Evolutionary conservation across 106 monocot genomes (phyloP), one percentile per base, ranked within the genome.

Genomic region (Acanthochlamys bracteata): DNA sequence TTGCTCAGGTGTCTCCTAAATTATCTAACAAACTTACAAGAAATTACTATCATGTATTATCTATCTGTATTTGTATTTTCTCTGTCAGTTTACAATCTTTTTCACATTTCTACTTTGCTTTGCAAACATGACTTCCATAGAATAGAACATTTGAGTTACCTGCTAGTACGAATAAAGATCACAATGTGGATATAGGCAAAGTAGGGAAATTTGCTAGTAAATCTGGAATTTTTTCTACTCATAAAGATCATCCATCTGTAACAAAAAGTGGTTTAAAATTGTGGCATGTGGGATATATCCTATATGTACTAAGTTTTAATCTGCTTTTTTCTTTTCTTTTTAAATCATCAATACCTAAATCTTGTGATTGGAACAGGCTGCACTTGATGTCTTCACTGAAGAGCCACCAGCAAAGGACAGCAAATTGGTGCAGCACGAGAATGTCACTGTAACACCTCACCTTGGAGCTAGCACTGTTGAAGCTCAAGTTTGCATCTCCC

Each of bases 361-460:
- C 55, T 55, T 20, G 20, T 10, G 53, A 39, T 11, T 73, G 41
- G 41, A 63, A 49, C 74, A 93, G 92, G 92, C 92, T 13, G 92
- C 92, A 41, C 88, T 93, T 56, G 92, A 93, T 78, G 92, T 93
- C 21, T 93, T 93, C 73, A 73, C 79, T 15, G 81, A 68, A 46
- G 92, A 93, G 65, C 92, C 92, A 0, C 92, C 92, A 39, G 17
- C 79, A 27, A 75, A 60, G 59, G 92, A 82, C 12, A 78, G 69
- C 77, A 88, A 75, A 61, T 59, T 93, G 47, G 88, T 93, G 65
- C 84, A 82, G 71, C 92, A 93, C 75, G 77, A 84, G 47, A 79
- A 79, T 67, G 92, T 93, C 17, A 93, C 71, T 25, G 88, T 82
- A 33, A 93, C 92, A 55, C 88, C 92, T 43, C 92, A 93, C 56